A percentile compares a stretch with the other conserved stretches of the same genome.
These are phyloP conservation scores for Stephanodiscus triporus DNA, from an alignment of 108 stramenopile genomes.

Conservation along the genomic window DNA sequence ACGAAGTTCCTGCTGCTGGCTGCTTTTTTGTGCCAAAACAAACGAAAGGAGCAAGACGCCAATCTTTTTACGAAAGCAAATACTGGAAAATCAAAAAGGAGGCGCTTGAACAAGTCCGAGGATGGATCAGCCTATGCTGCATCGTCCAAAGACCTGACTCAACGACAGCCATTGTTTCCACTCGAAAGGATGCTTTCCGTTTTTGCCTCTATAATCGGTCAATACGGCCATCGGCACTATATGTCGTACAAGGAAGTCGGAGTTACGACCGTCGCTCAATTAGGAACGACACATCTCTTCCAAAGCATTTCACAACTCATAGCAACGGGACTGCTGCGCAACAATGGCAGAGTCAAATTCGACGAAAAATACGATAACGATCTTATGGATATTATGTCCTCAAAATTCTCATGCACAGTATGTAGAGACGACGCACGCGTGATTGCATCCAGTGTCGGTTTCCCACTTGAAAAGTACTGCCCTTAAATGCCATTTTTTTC, in stretches of 20 bases:
- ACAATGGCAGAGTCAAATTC: conserved; percentile 9
- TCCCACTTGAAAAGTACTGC: conserved; percentile 51
- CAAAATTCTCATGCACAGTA: conserved; percentile 46
- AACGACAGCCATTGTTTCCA: conserved; percentile 60
- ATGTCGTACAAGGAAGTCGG: conserved; percentile 2
- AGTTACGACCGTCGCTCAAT: neutral
- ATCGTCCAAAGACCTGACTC: conserved; percentile 43
- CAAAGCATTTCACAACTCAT: conserved; percentile 37
- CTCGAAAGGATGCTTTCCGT: conserved; percentile 73
- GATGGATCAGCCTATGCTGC: conserved; percentile 56
- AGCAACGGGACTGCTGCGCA: conserved; percentile 36
- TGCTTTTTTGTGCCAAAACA: conserved; percentile 77
- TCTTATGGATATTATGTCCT: conserved; percentile 20
- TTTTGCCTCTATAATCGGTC: conserved; percentile 56
- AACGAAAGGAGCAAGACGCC: conserved; percentile 60
- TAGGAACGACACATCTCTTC: conserved; percentile 42
- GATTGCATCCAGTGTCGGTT: conserved; percentile 47
- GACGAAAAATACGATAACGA: conserved; percentile 16
- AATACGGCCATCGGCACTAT: conserved; percentile 53
- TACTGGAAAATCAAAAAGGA: conserved; percentile 52
- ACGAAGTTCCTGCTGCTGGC: conserved; percentile 68
- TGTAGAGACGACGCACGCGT: conserved; percentile 40
- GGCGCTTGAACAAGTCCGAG: conserved; percentile 21
- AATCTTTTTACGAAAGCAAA: conserved; percentile 63
- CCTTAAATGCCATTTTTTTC: neutral